phyloP scores from a whole-genome alignment of 345 rosid species.

The Luvunga scandens region DNA sequence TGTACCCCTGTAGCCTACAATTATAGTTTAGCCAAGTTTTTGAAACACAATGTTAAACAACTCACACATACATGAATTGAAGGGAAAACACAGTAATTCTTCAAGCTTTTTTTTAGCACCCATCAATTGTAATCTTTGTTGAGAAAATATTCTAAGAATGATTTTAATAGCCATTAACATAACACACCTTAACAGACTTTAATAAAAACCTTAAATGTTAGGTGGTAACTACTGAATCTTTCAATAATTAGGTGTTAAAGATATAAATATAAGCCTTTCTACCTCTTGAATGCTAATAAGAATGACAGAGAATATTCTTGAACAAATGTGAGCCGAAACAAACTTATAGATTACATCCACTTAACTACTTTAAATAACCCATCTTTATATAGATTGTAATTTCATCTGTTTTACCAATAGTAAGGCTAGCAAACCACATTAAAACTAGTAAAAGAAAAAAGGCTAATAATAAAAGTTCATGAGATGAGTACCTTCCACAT shows the following conservation, averaged over 20 bases:
- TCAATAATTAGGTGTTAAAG: neutral
- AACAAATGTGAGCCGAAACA: neutral
- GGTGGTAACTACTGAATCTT: neutral
- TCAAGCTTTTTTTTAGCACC: neutral
- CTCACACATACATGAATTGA: neutral
- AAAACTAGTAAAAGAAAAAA: no score
- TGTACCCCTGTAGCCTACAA: neutral
- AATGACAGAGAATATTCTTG: neutral
- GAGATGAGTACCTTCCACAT: no score
- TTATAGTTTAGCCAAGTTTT: neutral
- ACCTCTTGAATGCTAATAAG: neutral
- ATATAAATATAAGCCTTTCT: neutral
- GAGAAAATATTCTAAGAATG: neutral
- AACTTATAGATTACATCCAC: neutral
- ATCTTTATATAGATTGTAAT: neutral
- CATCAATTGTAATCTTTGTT: neutral
- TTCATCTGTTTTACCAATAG: no score
- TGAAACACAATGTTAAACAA: neutral
- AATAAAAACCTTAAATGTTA: neutral
- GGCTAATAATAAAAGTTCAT: no score
- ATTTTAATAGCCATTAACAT: neutral
- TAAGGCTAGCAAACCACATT: no score
- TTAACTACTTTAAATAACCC: neutral
- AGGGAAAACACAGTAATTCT: neutral
- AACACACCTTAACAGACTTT: neutral